These are phyloP conservation scores for Pseudognaphalium luteoalbum DNA, from an alignment of 129 eudicot species.

Conservation along the genomic window DNA sequence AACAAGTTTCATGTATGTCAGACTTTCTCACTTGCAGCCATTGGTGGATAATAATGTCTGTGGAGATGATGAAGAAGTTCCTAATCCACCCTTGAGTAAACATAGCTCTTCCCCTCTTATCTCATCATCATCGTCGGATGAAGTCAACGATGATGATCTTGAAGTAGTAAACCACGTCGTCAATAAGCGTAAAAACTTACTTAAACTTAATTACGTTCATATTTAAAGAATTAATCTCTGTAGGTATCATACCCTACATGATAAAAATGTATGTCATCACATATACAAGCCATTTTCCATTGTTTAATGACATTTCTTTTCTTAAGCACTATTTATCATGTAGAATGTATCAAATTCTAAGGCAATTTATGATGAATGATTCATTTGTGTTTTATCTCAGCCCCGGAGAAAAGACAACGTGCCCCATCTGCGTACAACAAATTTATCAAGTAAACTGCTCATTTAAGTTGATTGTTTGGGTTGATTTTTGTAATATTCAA, in stretches of 20 bases:
- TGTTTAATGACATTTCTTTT: no score
- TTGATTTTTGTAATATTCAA: neutral
- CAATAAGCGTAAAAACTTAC: constrained; percentile 56
- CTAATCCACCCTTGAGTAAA: constrained; percentile 35
- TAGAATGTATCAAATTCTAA: neutral
- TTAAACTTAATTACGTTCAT: neutral
- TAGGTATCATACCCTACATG: no score
- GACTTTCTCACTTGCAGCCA: constrained; percentile 33
- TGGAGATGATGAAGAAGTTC: constrained; percentile 39
- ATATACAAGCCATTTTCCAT: no score
- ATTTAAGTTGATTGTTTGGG: neutral
- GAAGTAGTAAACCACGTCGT: constrained; percentile 41
- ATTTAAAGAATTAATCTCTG: neutral
- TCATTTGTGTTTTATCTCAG: constrained; percentile 38
- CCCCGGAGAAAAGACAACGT: constrained; percentile 86
- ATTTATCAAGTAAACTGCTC: constrained; percentile 69
- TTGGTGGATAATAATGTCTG: constrained; percentile 31
- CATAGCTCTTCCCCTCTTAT: constrained; percentile 43
- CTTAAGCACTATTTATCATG: neutral
- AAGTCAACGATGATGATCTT: constrained; percentile 36
- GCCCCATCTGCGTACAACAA: constrained; percentile 84
- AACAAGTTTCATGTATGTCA: neutral
- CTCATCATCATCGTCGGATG: constrained; percentile 62
- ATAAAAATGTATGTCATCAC: no score
- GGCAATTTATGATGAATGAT: neutral